Base-by-base conservation (phyloP, 2,329 filamentous ascomycete species). In the Hysterium pulicare region DNA sequence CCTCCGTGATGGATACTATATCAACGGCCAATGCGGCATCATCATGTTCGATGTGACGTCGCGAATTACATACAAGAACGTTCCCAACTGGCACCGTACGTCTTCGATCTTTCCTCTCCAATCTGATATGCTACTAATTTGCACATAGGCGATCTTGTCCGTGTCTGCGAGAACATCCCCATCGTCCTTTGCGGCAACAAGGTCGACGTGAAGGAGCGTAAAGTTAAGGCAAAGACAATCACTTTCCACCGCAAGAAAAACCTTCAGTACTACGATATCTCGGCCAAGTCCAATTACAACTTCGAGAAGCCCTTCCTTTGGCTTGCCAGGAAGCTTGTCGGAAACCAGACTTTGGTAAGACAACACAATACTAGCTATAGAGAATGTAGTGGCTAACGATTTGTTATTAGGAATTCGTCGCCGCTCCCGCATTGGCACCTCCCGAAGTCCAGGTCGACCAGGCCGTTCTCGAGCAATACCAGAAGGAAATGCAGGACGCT, bases 171-270 rank as follows among this genome's bases (percentile, higher is more conserved):
- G 82, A 95, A 93, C 79, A 93, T 98, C 66, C 91, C 91, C 61
- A 97, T 98, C 66, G 93, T 97, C 64, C 87, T 98, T 55, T 90
- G 84, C 73, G 91, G 91, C 68, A 98, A 98, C 87, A 98, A 98
- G 83, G 91, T 98, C 72, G 91, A 98, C 67, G 93, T 98, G 55
- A 98, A 98, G 87, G 93, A 98, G 83, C 89, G 93, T 74, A 98
- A 98, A 79, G 93, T 98, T 71, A 98, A 98, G 85, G 93, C 93
- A 69, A 98, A 98, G 88, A 94, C 91, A 70, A 98, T 98, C 76
- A 98, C 93, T 58, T 98, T 98, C 87, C 93, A 98, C 83, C 89
- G 93, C 77, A 98, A 98, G 88, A 98, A 98, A 86, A 98, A 97
- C 77, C 85, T 98, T 40, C 93, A 98, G 77, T 98, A 97, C 83